Conservation (phyloP, 2,329 filamentous ascomycete species). For the Nigrograna mackinnonii region DNA sequence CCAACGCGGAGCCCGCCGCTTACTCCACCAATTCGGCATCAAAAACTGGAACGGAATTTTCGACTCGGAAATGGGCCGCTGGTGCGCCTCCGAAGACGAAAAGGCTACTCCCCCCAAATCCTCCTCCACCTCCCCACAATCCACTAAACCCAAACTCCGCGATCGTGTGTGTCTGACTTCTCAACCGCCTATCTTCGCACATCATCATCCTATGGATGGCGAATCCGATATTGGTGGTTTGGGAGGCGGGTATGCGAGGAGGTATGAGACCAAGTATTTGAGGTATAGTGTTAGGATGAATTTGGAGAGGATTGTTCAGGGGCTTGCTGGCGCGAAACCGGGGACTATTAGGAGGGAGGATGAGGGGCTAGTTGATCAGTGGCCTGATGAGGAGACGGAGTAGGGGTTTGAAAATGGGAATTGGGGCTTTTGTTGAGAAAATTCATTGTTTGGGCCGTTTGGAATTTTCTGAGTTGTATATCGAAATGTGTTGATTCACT, state of each 20-base stretch:
- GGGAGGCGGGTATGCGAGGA: slow-evolving; percentile 32
- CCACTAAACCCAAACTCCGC: slow-evolving; percentile 7
- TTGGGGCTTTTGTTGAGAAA: too few species aligned
- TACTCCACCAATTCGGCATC: slow-evolving; percentile 32
- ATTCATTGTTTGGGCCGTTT: too few species aligned
- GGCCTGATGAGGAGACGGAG: slow-evolving; percentile 23
- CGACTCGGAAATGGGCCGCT: slow-evolving; percentile 29
- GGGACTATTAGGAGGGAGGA: too few species aligned
- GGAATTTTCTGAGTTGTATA: too few species aligned
- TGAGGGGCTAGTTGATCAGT: slow-evolving; percentile 34
- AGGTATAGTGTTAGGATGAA: slow-evolving; percentile 36
- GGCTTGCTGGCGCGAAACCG: slow-evolving; percentile 10
- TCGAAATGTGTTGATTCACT: too few species aligned
- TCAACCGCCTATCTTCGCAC: slow-evolving; percentile 33
- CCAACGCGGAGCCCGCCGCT: slow-evolving; percentile 31
- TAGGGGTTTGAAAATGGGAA: too few species aligned
- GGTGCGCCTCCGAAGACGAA: slow-evolving; percentile 30
- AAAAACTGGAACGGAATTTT: slow-evolving; percentile 34
- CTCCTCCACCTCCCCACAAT: neutral
- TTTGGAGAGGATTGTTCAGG: slow-evolving; percentile 26
- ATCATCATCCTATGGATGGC: slow-evolving; percentile 32
- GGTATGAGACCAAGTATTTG: slow-evolving; percentile 35
- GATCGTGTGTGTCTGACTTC: slow-evolving; percentile 29
- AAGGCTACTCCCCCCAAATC: slow-evolving; percentile 11
- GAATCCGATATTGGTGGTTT: slow-evolving; percentile 35